Conservation (phyloP, 1,284 basidiomycete species). For the Abortiporus biennis region DNA sequence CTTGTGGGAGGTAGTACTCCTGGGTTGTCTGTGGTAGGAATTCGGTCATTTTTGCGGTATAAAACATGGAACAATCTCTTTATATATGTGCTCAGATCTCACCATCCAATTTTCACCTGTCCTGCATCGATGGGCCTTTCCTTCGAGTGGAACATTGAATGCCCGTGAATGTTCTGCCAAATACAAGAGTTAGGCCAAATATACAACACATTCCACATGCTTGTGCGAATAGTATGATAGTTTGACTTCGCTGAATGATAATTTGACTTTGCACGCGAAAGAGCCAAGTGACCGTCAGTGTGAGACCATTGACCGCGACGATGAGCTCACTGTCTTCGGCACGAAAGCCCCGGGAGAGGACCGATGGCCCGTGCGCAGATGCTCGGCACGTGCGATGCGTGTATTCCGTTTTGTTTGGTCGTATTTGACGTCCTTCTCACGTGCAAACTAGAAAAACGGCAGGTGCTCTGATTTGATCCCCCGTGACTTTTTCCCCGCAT, state of each 20-base stretch:
- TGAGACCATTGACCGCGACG: not conserved
- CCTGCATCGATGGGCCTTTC: no score
- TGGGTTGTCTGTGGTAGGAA: no score
- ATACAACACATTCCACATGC: no score
- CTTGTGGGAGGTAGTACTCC: no score
- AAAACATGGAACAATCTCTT: no score
- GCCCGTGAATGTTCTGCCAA: no score
- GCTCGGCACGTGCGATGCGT: not conserved
- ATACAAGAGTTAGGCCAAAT: no score
- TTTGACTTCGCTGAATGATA: not conserved
- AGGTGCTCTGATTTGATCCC: conserved; percentile 22
- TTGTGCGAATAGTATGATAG: no score
- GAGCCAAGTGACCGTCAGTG: not conserved
- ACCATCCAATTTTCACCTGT: no score
- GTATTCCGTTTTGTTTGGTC: conserved; percentile 15
- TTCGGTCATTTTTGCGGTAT: no score
- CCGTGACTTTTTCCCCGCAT: conserved; percentile 28
- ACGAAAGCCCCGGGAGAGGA: not conserved
- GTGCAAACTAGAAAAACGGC: conserved; percentile 25
- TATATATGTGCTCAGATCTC: no score
- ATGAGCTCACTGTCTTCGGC: not conserved
- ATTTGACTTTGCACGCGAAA: not conserved
- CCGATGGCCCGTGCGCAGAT: not conserved
- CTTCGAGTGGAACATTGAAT: no score
- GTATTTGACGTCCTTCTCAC: conserved; percentile 24